Percentiles rank a stretch among this genome's conserved stretches.
phyloP scores from a whole-genome alignment of 2,329 filamentous ascomycete genomes.

The Alternaria sp. region DNA sequence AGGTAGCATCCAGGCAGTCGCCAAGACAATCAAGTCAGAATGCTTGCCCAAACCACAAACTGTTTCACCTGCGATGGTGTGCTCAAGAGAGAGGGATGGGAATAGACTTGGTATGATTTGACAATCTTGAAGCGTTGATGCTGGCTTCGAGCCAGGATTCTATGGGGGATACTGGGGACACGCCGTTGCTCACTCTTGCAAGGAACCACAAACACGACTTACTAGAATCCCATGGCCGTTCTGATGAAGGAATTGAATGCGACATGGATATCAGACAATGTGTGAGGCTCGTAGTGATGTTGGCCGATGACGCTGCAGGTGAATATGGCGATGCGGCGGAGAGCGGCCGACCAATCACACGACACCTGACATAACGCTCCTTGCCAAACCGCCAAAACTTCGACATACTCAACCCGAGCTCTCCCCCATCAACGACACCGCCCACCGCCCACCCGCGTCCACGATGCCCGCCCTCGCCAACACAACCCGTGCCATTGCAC shows the following conservation, averaged over 20 bases:
- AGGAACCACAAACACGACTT: background rate
- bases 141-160: background rate
- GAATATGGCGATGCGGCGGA: conserved; percentile 7
- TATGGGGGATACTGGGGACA: background rate
- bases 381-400: conserved; percentile 36
- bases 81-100: background rate
- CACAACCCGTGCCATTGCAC: conserved; percentile 57
- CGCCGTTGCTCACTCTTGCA: background rate
- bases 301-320: conserved; percentile 13
- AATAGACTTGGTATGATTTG: background rate
- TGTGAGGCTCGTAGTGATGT: background rate
- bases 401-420: conserved; percentile 32
- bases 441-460: conserved; percentile 43
- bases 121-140: background rate
- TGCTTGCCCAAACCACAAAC: background rate
- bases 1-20: conserved; percentile 1
- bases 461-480: conserved; percentile 61
- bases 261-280: background rate
- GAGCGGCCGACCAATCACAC: conserved; percentile 12
- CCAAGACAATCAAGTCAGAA: background rate
- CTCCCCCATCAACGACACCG: conserved; percentile 31
- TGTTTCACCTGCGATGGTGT: background rate
- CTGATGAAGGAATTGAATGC: background rate
- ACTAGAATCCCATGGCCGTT: background rate
- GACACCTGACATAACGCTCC: conserved; percentile 21